Evolutionary conservation across 2,329 filamentous ascomycete species (phyloP).

Genomic region (Alternaria burnsii): DNA sequence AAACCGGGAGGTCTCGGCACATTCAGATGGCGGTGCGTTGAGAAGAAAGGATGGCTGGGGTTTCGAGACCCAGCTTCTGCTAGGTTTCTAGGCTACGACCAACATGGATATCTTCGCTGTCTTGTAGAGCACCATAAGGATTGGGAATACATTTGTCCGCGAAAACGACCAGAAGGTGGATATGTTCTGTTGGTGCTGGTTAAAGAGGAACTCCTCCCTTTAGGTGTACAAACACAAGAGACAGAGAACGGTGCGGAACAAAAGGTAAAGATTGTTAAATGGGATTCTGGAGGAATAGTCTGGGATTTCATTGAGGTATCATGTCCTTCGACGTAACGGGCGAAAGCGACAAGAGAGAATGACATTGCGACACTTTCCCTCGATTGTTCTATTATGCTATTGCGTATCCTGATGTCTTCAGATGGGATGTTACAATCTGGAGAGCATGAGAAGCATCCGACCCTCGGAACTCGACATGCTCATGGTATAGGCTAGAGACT

Average conservation of each 20-base stretch:
- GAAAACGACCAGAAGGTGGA: slow-evolving; percentile 15
- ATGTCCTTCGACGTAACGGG: background rate
- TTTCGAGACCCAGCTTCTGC: slow-evolving; percentile 49
- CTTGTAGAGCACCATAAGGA: slow-evolving; percentile 1
- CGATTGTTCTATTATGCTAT: background rate
- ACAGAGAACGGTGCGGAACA: slow-evolving; percentile 6
- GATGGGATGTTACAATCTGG: background rate
- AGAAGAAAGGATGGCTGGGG: slow-evolving; percentile 51
- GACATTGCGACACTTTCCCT: background rate
- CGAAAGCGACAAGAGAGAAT: background rate
- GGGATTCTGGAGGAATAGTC: slow-evolving; percentile 3
- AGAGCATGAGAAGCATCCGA: background rate
- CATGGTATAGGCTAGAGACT: background rate
- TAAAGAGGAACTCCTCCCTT: slow-evolving; percentile 5
- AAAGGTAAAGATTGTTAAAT: slow-evolving; percentile 10
- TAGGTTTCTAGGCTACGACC: slow-evolving; percentile 9
- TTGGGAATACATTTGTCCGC: slow-evolving; percentile 12
- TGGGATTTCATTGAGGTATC: slow-evolving; percentile 19
- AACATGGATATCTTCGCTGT: slow-evolving; percentile 2
- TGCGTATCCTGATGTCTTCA: background rate
- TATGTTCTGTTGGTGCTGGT: slow-evolving; percentile 8
- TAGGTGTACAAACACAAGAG: slow-evolving; percentile 7
- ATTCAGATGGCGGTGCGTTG: slow-evolving; percentile 52
- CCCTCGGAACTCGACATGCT: background rate
- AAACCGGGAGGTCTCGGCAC: slow-evolving; percentile 28